Conservation (phyloP, 495 filamentous ascomycete species). For the Xylaria curta region DNA sequence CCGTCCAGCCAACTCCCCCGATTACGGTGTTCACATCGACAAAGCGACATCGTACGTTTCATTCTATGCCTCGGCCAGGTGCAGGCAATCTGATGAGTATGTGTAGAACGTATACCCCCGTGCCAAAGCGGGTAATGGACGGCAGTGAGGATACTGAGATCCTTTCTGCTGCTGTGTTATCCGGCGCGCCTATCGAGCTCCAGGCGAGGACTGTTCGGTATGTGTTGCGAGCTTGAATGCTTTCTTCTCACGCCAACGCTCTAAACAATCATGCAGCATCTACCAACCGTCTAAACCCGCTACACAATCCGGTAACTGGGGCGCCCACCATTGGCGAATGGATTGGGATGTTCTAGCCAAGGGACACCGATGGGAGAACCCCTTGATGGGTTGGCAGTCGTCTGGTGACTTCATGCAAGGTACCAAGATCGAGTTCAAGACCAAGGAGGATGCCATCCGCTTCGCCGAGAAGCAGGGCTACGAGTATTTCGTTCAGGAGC, state of each 20-base stretch:
- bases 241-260: slow-evolving; percentile 14
- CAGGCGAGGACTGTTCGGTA: slow-evolving; percentile 94
- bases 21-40: slow-evolving; percentile 79
- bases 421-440: slow-evolving; percentile 85
- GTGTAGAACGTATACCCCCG: slow-evolving; percentile 80
- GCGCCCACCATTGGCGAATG: slow-evolving; percentile 89
- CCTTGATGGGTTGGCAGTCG: slow-evolving; percentile 97
- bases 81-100: slow-evolving; percentile 1
- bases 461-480: slow-evolving; percentile 99
- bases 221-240: slow-evolving; percentile 19
- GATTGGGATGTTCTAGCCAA: slow-evolving; percentile 94
- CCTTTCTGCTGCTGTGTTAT: slow-evolving; percentile 82
- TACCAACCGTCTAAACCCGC: slow-evolving; percentile 88
- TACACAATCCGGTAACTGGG: slow-evolving; percentile 89
- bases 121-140: slow-evolving; percentile 86
- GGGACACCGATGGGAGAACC: slow-evolving; percentile 96
- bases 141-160: slow-evolving; percentile 82
- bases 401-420: slow-evolving; percentile 93
- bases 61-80: slow-evolving; percentile 3
- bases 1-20: slow-evolving; percentile 68
- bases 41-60: slow-evolving; percentile 75
- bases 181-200: slow-evolving; percentile 90
- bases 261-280: slow-evolving; percentile 66
- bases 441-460: slow-evolving; percentile 90
- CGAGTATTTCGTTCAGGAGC: slow-evolving; percentile 98